These are phyloP conservation scores for Saccharomycodes ludwigii DNA, from an alignment of 805 yeast species.

Conservation along the genomic window DNA sequence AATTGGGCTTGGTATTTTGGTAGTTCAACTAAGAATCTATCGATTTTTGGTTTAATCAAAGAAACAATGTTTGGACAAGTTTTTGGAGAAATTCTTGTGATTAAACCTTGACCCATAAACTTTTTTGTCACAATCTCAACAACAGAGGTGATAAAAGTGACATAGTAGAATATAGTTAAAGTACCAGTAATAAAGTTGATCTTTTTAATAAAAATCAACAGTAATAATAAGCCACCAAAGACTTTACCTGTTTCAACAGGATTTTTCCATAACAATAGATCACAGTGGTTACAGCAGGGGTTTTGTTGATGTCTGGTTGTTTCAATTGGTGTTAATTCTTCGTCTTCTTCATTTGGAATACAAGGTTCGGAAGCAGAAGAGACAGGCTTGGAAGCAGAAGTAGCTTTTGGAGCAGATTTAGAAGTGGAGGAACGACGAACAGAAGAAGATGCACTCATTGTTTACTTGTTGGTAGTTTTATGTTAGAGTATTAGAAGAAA, in stretches of 20 bases:
- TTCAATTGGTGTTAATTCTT: too few relatives aligned
- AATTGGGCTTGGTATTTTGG: slow-evolving; percentile 39
- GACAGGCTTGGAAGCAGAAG: too few relatives aligned
- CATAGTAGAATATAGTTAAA: slow-evolving; percentile 47
- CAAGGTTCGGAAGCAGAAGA: too few relatives aligned
- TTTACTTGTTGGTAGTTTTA: too few relatives aligned
- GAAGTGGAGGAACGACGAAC: too few relatives aligned
- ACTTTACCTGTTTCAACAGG: slow-evolving; percentile 65
- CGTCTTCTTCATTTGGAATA: too few relatives aligned
- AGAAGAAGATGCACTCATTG: too few relatives aligned
- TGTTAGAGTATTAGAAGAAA: too few relatives aligned
- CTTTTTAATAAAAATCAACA: slow-evolving; percentile 45
- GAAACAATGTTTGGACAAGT: slow-evolving; percentile 24
- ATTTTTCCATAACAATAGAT: slow-evolving; percentile 23
- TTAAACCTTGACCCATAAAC: slow-evolving; percentile 66
- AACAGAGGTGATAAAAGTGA: slow-evolving; percentile 50
- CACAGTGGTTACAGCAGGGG: too few relatives aligned
- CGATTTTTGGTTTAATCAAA: slow-evolving; percentile 20
- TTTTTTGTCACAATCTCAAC: slow-evolving; percentile 69
- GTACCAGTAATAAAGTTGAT: slow-evolving; percentile 51
- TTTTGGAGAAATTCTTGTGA: slow-evolving; percentile 58
- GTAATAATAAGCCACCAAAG: slow-evolving; percentile 48
- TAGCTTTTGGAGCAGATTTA: too few relatives aligned
- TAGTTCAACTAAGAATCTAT: slow-evolving; percentile 22
- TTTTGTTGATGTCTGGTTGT: too few relatives aligned